A percentile compares a stretch with the other conserved stretches of the same genome.
Conservation (phyloP, 2,329 filamentous ascomycete genomes). For the Zalaria obscura region DNA sequence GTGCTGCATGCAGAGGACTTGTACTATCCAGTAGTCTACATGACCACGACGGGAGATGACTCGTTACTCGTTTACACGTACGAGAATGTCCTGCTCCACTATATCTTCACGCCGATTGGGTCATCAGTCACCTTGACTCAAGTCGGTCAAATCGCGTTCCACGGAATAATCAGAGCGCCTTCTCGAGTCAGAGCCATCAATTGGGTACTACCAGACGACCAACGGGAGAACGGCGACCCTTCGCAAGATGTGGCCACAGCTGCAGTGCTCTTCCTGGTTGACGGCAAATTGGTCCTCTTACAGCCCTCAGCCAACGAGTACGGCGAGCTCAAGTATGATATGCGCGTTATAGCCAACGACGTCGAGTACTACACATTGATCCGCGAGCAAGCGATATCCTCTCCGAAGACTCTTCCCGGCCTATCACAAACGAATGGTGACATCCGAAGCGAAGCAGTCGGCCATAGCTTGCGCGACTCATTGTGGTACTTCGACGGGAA, state of each 20-base stretch:
- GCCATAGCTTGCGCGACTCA: slow-evolving; percentile 60
- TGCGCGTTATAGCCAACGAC: slow-evolving; percentile 90
- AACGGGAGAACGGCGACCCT: slow-evolving; percentile 79
- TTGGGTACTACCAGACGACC: slow-evolving; percentile 87
- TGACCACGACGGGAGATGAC: slow-evolving; percentile 81
- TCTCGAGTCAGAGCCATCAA: slow-evolving; percentile 84
- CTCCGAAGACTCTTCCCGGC: not conserved
- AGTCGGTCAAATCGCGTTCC: slow-evolving; percentile 95
- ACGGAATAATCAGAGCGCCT: slow-evolving; percentile 89
- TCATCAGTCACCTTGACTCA: slow-evolving; percentile 68
- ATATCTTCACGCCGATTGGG: slow-evolving; percentile 62
- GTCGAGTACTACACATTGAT: slow-evolving; percentile 92
- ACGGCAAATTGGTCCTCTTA: slow-evolving; percentile 86
- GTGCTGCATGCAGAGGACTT: slow-evolving; percentile 66
- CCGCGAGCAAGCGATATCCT: slow-evolving; percentile 58
- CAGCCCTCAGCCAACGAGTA: slow-evolving; percentile 73
- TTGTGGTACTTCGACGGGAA: slow-evolving; percentile 89
- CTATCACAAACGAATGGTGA: slow-evolving; percentile 4
- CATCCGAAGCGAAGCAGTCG: slow-evolving; percentile 10
- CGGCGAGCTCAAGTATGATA: slow-evolving; percentile 88
- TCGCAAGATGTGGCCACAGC: slow-evolving; percentile 90
- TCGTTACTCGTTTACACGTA: slow-evolving; percentile 94
- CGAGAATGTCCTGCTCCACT: slow-evolving; percentile 91
- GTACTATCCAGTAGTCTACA: slow-evolving; percentile 74
- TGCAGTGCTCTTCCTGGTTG: slow-evolving; percentile 89